These are phyloP conservation scores for Aleurites moluccanus DNA, from an alignment of 441 rosid genomes.

Conservation along the genomic window DNA sequence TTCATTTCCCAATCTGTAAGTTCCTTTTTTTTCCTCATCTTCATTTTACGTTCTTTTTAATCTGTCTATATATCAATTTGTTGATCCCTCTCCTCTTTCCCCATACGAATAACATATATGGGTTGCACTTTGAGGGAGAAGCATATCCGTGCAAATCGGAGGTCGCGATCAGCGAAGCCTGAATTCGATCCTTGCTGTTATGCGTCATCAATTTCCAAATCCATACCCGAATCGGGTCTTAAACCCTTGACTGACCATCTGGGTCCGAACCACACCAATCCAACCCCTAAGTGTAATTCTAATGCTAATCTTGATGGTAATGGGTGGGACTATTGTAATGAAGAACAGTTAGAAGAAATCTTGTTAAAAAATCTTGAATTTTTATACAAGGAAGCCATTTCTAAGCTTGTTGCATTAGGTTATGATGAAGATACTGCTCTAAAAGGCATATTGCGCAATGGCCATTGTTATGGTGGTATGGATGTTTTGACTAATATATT, in stretches of 20 bases:
- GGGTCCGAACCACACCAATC: conserved; percentile 34
- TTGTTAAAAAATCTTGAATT: conserved; percentile 63
- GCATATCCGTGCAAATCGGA: conserved; percentile 60
- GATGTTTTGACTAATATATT: conserved; percentile 79
- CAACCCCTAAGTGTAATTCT: conserved; percentile 24
- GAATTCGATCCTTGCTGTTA: conserved; percentile 65
- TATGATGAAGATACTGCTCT: conserved; percentile 72
- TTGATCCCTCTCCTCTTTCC: no score
- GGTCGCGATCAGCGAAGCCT: conserved; percentile 55
- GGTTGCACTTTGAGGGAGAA: conserved; percentile 75
- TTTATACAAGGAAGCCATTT: conserved; percentile 64
- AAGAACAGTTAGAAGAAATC: conserved; percentile 76
- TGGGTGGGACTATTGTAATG: conserved; percentile 79
- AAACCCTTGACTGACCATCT: conserved; percentile 50
- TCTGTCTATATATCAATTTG: no score
- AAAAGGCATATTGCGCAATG: conserved; percentile 65
- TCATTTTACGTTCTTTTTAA: no score
- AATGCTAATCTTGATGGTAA: conserved; percentile 47
- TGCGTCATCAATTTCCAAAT: conserved; percentile 42
- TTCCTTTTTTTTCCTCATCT: not conserved
- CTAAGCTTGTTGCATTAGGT: conserved; percentile 67
- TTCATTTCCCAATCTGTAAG: not conserved
- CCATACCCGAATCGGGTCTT: conserved; percentile 55
- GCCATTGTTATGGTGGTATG: conserved; percentile 84
- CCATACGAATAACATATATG: conserved; percentile 39